phyloP scores from a whole-genome alignment of 2,329 filamentous ascomycete species.

The Clonostachys rhizophaga region DNA sequence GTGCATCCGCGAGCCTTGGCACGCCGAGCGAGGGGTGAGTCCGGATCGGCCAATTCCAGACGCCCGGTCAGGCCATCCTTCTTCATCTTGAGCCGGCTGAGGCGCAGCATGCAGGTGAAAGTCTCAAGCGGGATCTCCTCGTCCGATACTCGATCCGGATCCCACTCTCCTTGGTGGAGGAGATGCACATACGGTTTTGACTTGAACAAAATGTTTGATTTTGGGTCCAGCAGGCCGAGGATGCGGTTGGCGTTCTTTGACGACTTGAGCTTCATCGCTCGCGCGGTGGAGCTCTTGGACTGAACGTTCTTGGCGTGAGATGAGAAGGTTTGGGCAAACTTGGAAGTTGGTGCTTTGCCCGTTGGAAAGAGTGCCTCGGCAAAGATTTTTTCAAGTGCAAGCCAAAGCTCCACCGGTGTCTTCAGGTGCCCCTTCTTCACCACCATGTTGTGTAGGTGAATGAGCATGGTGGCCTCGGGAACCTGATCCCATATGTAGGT shows the following conservation, averaged over 20 bases:
- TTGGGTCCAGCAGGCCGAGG: not conserved
- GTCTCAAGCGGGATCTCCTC: no score
- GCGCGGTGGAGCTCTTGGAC: not conserved
- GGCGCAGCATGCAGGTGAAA: no score
- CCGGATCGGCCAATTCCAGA: no score
- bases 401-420: not conserved
- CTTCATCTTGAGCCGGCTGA: no score
- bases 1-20: no score
- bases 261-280: not conserved
- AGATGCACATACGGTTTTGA: not conserved
- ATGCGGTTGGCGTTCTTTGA: not conserved
- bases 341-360: no score
- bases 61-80: no score
- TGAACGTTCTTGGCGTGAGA: not conserved
- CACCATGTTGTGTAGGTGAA: constrained; percentile 45
- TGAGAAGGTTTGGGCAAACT: not conserved
- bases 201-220: not conserved
- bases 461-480: constrained; percentile 27
- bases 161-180: not conserved
- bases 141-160: no score
- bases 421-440: constrained; percentile 31
- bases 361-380: not conserved
- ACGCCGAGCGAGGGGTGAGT: no score
- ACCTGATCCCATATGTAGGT: constrained; percentile 32
- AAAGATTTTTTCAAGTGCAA: not conserved